Evolutionary conservation across 1,284 basidiomycete genomes (phyloP), one percentile per base, ranked within the genome.

Genomic region (Ustilago esculenta): DNA sequence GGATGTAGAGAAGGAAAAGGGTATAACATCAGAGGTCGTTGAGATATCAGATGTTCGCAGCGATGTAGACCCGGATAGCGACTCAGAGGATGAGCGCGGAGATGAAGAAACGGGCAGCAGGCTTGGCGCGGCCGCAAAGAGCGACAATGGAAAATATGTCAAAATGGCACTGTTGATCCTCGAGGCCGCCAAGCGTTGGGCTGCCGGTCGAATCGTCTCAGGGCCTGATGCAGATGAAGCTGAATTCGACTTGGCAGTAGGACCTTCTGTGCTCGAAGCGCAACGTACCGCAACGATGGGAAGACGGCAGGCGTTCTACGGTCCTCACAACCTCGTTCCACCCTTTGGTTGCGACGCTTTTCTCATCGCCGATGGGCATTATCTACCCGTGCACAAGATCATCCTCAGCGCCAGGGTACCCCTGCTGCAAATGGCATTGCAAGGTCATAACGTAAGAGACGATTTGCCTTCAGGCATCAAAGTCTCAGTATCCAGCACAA

Each of bases 351-450:
- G 89, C 4, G 90, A 94, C 77, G 77, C 90, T 1, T 71, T 87
- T 33, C 76, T 92, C 29, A 65, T 81, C 18, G 84, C 80, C 54
- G 81, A 73, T 29, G 79, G 82, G 25, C 80, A 84, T 17, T 72
- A 76, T 17, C 84, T 92, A 43, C 89, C 89, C 1, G 88, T 84
- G 0, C 92, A 95, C 79, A 84, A 86, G 4, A 83, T 86, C 17
- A 81, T 94, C 12, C 85, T 94, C 2, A 85, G 86, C 0, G 85
- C 88, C 0, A 87, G 92, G 8, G 88, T 87, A 5, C 69, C 82
- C 0, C 81, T 84, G 1, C 82, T 94, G 3, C 80, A 82, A 15
- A 75, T 41, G 20, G 53, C 63, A 8, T 44, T 80, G 29, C 39
- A 52, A 14, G 37, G 64, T 6, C 27, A 59, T 4, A 39, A 27